Percentiles rank a stretch among this genome's conserved stretches.
Conservation (phyloP, 2,329 filamentous ascomycete genomes). For the Ustulina deusta region DNA sequence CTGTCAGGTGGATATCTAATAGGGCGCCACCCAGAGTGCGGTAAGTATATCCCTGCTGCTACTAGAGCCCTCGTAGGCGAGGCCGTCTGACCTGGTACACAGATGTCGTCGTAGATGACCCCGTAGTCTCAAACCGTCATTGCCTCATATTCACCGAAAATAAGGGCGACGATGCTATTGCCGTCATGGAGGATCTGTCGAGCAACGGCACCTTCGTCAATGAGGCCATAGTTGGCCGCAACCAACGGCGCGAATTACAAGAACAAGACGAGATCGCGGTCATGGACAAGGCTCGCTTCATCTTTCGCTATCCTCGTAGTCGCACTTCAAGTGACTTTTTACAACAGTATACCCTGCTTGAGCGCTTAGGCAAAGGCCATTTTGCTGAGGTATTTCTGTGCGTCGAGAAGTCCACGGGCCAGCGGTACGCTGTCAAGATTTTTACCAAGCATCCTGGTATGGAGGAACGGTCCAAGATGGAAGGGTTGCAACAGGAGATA, state of each 20-base stretch:
- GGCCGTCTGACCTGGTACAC: conserved; percentile 35
- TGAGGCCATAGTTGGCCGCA: conserved; percentile 88
- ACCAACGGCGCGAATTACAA: conserved; percentile 87
- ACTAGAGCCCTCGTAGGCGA: not conserved
- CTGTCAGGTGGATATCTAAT: conserved; percentile 89
- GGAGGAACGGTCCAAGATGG: conserved; percentile 84
- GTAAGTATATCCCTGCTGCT: conserved; percentile 63
- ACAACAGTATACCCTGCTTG: conserved; percentile 85
- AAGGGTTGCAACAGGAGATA: conserved; percentile 93
- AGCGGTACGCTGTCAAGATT: conserved; percentile 90
- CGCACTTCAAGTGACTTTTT: conserved; percentile 81
- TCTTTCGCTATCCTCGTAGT: conserved; percentile 88
- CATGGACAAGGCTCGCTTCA: conserved; percentile 84
- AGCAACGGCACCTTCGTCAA: conserved; percentile 98
- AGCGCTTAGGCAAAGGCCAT: conserved; percentile 92
- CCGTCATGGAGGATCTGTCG: conserved; percentile 91
- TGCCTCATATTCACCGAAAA: conserved; percentile 75
- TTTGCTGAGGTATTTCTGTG: conserved; percentile 95
- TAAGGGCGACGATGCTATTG: conserved; percentile 69
- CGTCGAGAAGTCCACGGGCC: conserved; percentile 84
- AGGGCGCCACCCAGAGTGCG: conserved; percentile 92
- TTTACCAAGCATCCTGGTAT: conserved; percentile 88
- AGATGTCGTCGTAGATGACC: conserved; percentile 81
- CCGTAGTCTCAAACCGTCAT: conserved; percentile 88
- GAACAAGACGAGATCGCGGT: conserved; percentile 93